phyloP scores from a whole-genome alignment of 1,284 basidiomycete genomes.

The Trametes polyzona region DNA sequence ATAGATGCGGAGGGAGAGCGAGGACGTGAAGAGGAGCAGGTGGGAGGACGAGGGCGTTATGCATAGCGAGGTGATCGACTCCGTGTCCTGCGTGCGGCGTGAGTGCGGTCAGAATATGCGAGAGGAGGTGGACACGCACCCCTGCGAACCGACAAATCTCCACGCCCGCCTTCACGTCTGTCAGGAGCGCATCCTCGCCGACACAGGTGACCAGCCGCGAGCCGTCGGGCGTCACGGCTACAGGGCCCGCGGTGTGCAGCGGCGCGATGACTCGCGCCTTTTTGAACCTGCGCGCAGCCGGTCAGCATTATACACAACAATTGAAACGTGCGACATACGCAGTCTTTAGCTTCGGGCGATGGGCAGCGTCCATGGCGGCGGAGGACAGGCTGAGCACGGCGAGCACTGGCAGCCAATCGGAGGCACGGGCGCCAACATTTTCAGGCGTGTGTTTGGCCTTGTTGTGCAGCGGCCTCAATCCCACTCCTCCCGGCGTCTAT shows the following conservation, averaged over 20 bases:
- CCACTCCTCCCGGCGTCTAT: constrained; percentile 26
- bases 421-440: constrained; percentile 22
- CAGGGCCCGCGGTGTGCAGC: constrained; percentile 87
- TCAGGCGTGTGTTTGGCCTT: constrained; percentile 29
- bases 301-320: background rate
- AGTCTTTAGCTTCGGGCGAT: constrained; percentile 56
- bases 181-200: constrained; percentile 84
- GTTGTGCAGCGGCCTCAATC: constrained; percentile 30
- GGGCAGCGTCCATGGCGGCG: constrained; percentile 32
- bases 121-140: constrained; percentile 53
- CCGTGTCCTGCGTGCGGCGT: constrained; percentile 56
- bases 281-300: constrained; percentile 60
- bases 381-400: background rate
- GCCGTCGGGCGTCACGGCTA: constrained; percentile 83
- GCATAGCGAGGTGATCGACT: constrained; percentile 66
- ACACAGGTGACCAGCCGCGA: constrained; percentile 84
- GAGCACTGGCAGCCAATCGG: constrained; percentile 8
- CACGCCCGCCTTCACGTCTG: constrained; percentile 75
- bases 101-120: background rate
- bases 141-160: constrained; percentile 82
- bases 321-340: constrained; percentile 48
- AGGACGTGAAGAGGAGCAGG: constrained; percentile 70
- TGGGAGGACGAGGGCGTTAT: constrained; percentile 65
- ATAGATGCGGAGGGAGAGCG: constrained; percentile 70
- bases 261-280: constrained; percentile 74